Conservation (phyloP, 2,329 filamentous ascomycete genomes). For the Trichoderma sp. region DNA sequence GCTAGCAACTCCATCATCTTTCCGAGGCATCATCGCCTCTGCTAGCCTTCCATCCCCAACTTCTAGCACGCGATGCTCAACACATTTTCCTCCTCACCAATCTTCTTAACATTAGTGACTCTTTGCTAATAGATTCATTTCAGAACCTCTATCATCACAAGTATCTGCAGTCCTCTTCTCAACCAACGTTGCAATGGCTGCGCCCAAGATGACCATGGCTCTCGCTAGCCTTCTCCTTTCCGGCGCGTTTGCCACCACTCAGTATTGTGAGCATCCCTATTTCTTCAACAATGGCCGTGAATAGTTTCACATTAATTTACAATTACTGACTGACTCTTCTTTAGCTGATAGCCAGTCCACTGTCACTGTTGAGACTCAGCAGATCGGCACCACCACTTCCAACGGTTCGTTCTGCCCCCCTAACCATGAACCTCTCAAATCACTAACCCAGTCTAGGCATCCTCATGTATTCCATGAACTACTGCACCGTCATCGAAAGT, state of each 20-base stretch:
- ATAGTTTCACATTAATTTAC: background rate
- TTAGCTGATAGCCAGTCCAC: constrained; percentile 31
- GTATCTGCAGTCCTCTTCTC: background rate
- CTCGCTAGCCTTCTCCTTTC: constrained; percentile 25
- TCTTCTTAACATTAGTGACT: background rate
- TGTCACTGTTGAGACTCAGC: constrained; percentile 31
- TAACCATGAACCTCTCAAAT: background rate
- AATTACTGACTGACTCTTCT: constrained; percentile 4
- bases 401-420: constrained; percentile 28
- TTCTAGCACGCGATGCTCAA: background rate
- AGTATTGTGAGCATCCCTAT: constrained; percentile 4
- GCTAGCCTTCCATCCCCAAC: background rate
- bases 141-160: background rate
- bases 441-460: constrained; percentile 27
- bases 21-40: background rate
- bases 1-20: background rate
- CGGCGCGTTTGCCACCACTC: constrained; percentile 11
- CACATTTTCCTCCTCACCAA: no score
- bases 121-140: background rate
- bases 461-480: constrained; percentile 36
- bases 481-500: constrained; percentile 36
- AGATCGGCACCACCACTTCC: constrained; percentile 33
- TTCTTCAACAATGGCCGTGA: background rate
- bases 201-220: constrained; percentile 30
- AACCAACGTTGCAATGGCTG: constrained; percentile 26